Evolutionary conservation across 495 filamentous ascomycete genomes (phyloP).

Genomic region (Talaromyces thailandensis): DNA sequence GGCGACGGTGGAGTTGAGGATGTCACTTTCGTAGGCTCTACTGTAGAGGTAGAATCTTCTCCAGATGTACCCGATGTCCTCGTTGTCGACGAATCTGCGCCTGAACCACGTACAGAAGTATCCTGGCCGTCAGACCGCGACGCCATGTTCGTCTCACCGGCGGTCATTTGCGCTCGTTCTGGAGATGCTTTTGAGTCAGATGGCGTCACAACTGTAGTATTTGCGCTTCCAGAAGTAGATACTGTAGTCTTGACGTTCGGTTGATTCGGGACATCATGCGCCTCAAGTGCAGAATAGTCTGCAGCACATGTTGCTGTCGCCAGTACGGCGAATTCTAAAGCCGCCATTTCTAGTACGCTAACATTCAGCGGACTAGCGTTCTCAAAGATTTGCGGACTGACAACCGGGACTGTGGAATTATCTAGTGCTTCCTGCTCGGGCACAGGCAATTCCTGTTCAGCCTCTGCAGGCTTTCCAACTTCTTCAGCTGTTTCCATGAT

Average conservation of each 20-base stretch:
- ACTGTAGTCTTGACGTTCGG: not conserved
- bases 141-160: conserved; percentile 10
- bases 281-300: not conserved
- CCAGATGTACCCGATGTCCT: conserved; percentile 12
- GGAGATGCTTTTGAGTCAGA: not conserved
- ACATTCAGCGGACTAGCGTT: not conserved
- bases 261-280: not conserved
- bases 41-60: conserved; percentile 20
- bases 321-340: not conserved
- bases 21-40: conserved; percentile 39
- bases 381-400: not conserved
- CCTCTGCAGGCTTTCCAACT: conserved; percentile 31
- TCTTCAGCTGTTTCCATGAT: conserved; percentile 24
- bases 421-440: not conserved
- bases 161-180: conserved; percentile 7
- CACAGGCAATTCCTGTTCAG: conserved; percentile 9
- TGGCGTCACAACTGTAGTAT: not conserved
- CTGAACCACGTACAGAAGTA: not conserved
- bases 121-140: conserved; percentile 16
- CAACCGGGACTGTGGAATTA: not conserved
- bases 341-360: not conserved
- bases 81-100: not conserved
- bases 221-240: not conserved
- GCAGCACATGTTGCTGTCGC: not conserved
- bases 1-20: conserved; percentile 48